Evolutionary conservation across 257 asterid species (phyloP), one percentile per base, ranked within the genome.

Genomic region (Solanum pennellii): DNA sequence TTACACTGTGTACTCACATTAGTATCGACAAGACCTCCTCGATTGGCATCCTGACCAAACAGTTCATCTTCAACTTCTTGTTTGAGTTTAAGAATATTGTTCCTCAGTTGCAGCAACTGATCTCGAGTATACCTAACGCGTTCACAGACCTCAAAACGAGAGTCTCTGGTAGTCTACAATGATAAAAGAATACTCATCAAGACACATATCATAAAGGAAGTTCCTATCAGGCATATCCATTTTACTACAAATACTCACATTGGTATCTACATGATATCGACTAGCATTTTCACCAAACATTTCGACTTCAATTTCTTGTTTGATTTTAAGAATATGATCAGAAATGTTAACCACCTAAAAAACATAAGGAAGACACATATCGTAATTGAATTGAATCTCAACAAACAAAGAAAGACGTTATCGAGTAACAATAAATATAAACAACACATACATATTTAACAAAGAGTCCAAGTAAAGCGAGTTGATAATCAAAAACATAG

Each of bases 51-150:
- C 71, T 89, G 84, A 37, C 97, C 97, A 91, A 93, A 93, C 90
- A 92, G 20, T 74, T 97, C 99, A 86, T 93, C 92, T 84, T 94
- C 99, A 88, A 96, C 88, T 90, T 94, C 99, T 89, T 92, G 95
- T 89, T 94, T 95, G 76, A 93, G 93, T 90, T 90, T 91, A 23
- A 94, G 89, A 71, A 97, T 93, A 27, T 91, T 94, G 84, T 95
- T 96, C 89, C 94, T 93, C 60, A 95, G 91, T 92, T 90, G 95
- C 89, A 95, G 89, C 80, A 97, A 93, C 90, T 86, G 92, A 83
- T 95, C 99, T 88, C 93, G 91, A 86, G 94, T 87, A 89, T 94
- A 97, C 44, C 92, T 91, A 88, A 93, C 23, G n/a, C 66, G n/a
- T 49, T 49, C 8, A 18, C 60, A 18, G 60, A 21, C 66, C 66